Percentiles rank a stretch among this genome's conserved stretches.
Evolutionary conservation across 2,329 filamentous ascomycete genomes (phyloP).

Genomic region (Stemphylium vesicarium): DNA sequence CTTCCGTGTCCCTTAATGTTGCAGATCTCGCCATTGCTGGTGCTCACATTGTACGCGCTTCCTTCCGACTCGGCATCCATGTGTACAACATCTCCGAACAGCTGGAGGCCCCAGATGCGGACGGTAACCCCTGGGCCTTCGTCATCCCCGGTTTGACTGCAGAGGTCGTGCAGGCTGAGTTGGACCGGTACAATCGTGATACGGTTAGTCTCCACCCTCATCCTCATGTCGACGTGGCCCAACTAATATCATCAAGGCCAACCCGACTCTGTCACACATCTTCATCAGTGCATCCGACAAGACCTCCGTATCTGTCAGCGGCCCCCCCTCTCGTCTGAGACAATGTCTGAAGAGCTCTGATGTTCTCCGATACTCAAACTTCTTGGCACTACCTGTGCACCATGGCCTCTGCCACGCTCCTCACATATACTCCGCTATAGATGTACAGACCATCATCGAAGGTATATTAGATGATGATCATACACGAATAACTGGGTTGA

Average conservation of each 20-base stretch:
- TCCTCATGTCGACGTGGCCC: background rate
- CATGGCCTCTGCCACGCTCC: constrained; percentile 1
- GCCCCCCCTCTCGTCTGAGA: background rate
- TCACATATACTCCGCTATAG: background rate
- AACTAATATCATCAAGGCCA: background rate
- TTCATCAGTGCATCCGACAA: background rate
- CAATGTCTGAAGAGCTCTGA: background rate
- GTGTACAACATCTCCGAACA: constrained; percentile 1
- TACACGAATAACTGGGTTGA: background rate
- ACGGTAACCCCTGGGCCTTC: background rate
- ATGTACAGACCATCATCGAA: background rate
- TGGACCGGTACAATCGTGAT: background rate
- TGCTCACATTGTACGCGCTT: background rate
- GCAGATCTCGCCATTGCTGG: background rate
- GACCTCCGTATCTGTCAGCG: background rate
- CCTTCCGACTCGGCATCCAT: background rate
- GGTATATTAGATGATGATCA: background rate
- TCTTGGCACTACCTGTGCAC: background rate
- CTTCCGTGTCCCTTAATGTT: background rate
- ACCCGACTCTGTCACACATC: background rate
- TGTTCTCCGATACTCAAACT: background rate
- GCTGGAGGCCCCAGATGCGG: background rate
- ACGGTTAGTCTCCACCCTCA: background rate
- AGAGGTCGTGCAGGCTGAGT: background rate
- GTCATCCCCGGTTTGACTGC: background rate